phyloP scores from a whole-genome alignment of 768 basidiomycete genomes.

The Psilocybe sp. region DNA sequence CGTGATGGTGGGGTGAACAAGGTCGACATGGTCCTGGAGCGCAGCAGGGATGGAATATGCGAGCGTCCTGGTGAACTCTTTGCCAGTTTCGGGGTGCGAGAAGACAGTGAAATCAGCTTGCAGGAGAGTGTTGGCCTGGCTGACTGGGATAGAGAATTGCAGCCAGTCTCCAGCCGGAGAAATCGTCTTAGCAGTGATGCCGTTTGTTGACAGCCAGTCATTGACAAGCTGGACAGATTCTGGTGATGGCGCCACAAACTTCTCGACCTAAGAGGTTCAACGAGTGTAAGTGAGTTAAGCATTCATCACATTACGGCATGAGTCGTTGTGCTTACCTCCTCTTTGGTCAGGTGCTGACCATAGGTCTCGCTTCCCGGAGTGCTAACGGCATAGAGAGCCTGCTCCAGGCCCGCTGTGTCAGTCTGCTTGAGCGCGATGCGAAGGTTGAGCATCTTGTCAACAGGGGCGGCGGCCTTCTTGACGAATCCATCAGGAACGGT shows the following conservation, averaged over 20 bases:
- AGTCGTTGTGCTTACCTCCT: conserved; percentile 23
- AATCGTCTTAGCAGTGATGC: conserved; percentile 27
- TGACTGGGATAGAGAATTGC: conserved; percentile 34
- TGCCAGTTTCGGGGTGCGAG: conserved; percentile 31
- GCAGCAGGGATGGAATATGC: conserved; percentile 33
- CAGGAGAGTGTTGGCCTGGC: conserved; percentile 36
- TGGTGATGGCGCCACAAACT: conserved; percentile 29
- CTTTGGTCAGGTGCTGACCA: conserved; percentile 46
- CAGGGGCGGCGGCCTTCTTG: conserved; percentile 10
- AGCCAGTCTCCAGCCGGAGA: conserved; percentile 38
- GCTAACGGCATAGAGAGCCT: conserved; percentile 40
- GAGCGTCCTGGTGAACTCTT: conserved; percentile 27
- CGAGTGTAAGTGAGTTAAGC: background rate
- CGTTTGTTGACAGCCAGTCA: conserved; percentile 32
- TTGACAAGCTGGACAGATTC: conserved; percentile 35
- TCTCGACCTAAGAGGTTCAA: background rate
- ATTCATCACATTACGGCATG: background rate
- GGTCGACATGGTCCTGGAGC: conserved; percentile 35
- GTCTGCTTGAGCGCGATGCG: conserved; percentile 46
- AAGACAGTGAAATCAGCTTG: conserved; percentile 44
- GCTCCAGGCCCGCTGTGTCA: conserved; percentile 40
- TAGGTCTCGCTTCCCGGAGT: conserved; percentile 47
- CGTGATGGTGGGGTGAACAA: conserved; percentile 34
- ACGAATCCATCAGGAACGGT: conserved; percentile 24
- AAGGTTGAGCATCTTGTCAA: conserved; percentile 30